phyloP scores from a whole-genome alignment of 148 eudicot species.

The Fagopyrum esculentum region DNA sequence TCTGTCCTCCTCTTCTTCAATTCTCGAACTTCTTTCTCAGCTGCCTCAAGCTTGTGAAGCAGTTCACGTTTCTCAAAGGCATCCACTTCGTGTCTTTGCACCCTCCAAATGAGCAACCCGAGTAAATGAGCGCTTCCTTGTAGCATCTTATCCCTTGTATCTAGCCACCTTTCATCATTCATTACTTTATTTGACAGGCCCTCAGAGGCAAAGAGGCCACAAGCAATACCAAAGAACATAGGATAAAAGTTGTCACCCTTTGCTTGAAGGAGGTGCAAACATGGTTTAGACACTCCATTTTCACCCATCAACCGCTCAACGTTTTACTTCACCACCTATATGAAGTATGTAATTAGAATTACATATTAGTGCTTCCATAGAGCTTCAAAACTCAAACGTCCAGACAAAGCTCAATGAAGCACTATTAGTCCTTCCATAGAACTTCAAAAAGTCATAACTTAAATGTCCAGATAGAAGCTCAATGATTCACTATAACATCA shows the following conservation, averaged over 20 bases:
- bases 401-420: slow-evolving; percentile 8
- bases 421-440: background rate
- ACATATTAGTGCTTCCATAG: background rate
- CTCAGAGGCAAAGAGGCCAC: slow-evolving; percentile 54
- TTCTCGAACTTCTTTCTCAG: slow-evolving; percentile 43
- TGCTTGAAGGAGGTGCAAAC: slow-evolving; percentile 28
- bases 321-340: slow-evolving; percentile 12
- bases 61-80: slow-evolving; percentile 30
- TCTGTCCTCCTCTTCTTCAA: slow-evolving; percentile 59
- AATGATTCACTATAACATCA: background rate
- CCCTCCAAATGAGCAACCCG: slow-evolving; percentile 63
- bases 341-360: background rate
- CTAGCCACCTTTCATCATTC: slow-evolving; percentile 35
- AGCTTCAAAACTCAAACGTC: background rate
- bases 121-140: slow-evolving; percentile 60
- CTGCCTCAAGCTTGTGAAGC: slow-evolving; percentile 42
- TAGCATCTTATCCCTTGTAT: slow-evolving; percentile 46
- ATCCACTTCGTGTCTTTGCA: slow-evolving; percentile 27
- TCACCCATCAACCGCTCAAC: slow-evolving; percentile 46
- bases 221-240: slow-evolving; percentile 66
- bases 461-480: slow-evolving; percentile 10
- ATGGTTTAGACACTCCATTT: slow-evolving; percentile 26
- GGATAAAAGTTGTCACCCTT: slow-evolving; percentile 50
- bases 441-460: no score
- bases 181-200: slow-evolving; percentile 29